These are phyloP conservation scores for Talaromyces nanjingensis DNA, from an alignment of 495 filamentous ascomycete genomes.

Conservation along the genomic window DNA sequence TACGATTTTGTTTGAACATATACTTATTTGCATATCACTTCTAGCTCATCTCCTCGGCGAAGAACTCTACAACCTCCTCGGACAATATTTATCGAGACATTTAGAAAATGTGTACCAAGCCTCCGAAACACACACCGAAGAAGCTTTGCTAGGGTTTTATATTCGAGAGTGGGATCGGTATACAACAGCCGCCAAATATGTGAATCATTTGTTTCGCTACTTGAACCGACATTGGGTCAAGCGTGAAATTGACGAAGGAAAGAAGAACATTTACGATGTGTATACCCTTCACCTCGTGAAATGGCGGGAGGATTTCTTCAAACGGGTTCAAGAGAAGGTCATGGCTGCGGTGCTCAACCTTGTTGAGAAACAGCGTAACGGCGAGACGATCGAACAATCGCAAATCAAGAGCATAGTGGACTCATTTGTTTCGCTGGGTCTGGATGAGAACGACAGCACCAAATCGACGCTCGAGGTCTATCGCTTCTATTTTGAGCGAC, in stretches of 20 bases:
- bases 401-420: slow-evolving; percentile 98
- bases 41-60: slow-evolving; percentile 89
- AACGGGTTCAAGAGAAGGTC: slow-evolving; percentile 72
- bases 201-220: slow-evolving; percentile 95
- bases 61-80: slow-evolving; percentile 88
- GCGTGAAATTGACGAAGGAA: slow-evolving; percentile 97
- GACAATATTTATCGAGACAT: slow-evolving; percentile 72
- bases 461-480: slow-evolving; percentile 97
- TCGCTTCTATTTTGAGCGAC: slow-evolving; percentile 80
- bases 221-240: slow-evolving; percentile 99
- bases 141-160: slow-evolving; percentile 89
- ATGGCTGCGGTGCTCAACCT: slow-evolving; percentile 93
- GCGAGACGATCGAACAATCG: slow-evolving; percentile 94
- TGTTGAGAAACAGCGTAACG: slow-evolving; percentile 95
- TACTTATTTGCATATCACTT: slow-evolving; percentile 16
- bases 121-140: slow-evolving; percentile 74
- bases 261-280: slow-evolving; percentile 97
- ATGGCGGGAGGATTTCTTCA: slow-evolving; percentile 90
- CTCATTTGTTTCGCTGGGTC: slow-evolving; percentile 89
- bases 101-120: slow-evolving; percentile 57
- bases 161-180: slow-evolving; percentile 95
- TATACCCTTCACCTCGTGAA: slow-evolving; percentile 94
- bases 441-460: slow-evolving; percentile 87
- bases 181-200: slow-evolving; percentile 90
- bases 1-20: not conserved